A percentile compares a stretch with the other conserved stretches of the same genome.
Conservation (phyloP, 768 basidiomycete genomes). For the Lentinula lateritia region DNA sequence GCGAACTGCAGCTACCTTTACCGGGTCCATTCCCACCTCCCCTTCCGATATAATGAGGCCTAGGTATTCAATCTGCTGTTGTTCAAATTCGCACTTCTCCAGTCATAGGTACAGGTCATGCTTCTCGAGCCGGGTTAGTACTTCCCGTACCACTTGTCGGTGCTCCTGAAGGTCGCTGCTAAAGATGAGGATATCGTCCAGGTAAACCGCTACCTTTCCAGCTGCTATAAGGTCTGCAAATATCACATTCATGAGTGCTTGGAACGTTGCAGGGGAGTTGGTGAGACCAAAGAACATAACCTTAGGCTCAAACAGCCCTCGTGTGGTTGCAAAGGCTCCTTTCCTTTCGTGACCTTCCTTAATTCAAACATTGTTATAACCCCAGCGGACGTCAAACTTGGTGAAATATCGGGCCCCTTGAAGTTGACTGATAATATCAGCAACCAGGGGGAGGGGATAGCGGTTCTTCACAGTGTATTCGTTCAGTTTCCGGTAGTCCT, state of each 20-base stretch:
- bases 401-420: constrained; percentile 21
- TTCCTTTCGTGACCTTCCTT: constrained; percentile 38
- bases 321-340: constrained; percentile 31
- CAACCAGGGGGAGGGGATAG: constrained; percentile 29
- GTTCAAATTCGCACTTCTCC: constrained; percentile 14
- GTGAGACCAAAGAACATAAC: constrained; percentile 38
- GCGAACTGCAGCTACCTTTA: neutral
- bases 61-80: too few relatives aligned
- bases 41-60: too few relatives aligned
- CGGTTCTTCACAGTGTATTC: constrained; percentile 24
- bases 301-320: constrained; percentile 31
- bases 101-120: constrained; percentile 17
- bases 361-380: constrained; percentile 36
- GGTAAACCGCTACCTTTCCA: constrained; percentile 23
- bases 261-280: constrained; percentile 23
- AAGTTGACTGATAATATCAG: constrained; percentile 23
- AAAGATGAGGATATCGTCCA: constrained; percentile 27
- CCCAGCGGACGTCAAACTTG: constrained; percentile 32
- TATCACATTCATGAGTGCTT: constrained; percentile 11
- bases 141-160: constrained; percentile 7
- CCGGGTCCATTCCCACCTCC: neutral
- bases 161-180: constrained; percentile 7
- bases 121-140: constrained; percentile 13
- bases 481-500: constrained; percentile 23
- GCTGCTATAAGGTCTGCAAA: constrained; percentile 19